Base-by-base conservation (phyloP, 305 asterid genomes). In the Fraxinus xanthoxyloides region DNA sequence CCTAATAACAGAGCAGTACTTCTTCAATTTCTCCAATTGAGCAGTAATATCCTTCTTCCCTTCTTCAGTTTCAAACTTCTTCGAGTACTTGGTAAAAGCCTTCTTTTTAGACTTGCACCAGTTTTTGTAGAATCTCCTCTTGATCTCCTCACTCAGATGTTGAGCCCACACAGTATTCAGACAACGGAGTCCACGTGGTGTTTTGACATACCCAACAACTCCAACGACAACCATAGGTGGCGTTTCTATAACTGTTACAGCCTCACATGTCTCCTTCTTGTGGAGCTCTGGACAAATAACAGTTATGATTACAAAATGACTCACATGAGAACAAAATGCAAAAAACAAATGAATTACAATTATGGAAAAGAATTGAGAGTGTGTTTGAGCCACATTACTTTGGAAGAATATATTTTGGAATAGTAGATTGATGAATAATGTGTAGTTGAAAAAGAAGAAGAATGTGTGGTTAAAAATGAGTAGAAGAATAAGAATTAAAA, bases 201-300 rank as follows among this genome's bases (percentile, higher is more conserved):
- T 93, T 73, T 90, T 94, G 65, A 92, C 91, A 82, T 92, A 94
- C 8, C 98, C 98, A 77, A 94, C 98, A 83, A 92, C 89, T 13
- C 98, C 98, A 79, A 94, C 98, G 51, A 92, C 89, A 19, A 94
- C 56, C 85, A 94, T 91, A 5, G 98, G 97, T 28, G 98, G 98
- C 4, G 97, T 90, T 86, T 94, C 98, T 0, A 94, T 80, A 3
- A 94, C 84, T 17, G 98, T 94, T 6, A 94, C 98, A 54, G 97
- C 98, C 81, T 94, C 98, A 75, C 97, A 92, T 0, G 98, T 90
- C 83, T 94, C 98, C 43, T 94, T 94, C 91, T 94, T 94, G 89
- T 94, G 97, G 61, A 94, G 92, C 83, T 94, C 98, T 94, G 87
- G 35, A 79, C 9, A 81, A 40, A 76, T 34, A 6, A 84, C 7